phyloP scores from a whole-genome alignment of 2,329 filamentous ascomycete species.

The Tolypocladium ovalisporum region DNA sequence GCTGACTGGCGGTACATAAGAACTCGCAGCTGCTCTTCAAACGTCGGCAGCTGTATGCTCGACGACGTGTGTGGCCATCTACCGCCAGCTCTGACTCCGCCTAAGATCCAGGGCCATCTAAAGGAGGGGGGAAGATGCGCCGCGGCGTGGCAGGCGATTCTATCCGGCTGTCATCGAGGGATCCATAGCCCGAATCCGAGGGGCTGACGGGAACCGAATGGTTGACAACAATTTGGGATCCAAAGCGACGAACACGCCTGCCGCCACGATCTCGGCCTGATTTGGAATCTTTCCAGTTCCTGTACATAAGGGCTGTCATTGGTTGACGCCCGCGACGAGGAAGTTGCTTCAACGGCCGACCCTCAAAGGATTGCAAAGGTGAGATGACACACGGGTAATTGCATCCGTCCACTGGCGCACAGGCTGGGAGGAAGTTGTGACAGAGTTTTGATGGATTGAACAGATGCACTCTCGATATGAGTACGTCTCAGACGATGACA shows the following conservation, averaged over 20 bases:
- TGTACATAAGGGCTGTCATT: not conserved
- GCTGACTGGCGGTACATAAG: not conserved
- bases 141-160: not conserved
- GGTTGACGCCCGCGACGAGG: not conserved
- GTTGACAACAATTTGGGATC: not conserved
- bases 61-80: not conserved
- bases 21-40: not conserved
- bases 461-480: not conserved
- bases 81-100: not conserved
- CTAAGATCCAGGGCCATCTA: constrained; percentile 4
- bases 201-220: constrained; percentile 6
- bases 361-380: not conserved
- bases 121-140: not conserved
- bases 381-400: not conserved
- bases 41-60: not conserved
- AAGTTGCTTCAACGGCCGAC: not conserved
- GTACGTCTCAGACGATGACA: not conserved
- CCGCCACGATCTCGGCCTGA: not conserved
- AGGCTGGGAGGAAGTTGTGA: not conserved
- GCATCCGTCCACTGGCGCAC: not conserved
- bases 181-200: constrained; percentile 18
- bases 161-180: constrained; percentile 8
- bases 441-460: not conserved
- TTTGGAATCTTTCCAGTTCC: not conserved
- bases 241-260: not conserved